These are phyloP conservation scores for Aspergillus sclerotiicarbonarius DNA, from an alignment of 495 filamentous ascomycete genomes.

Conservation along the genomic window DNA sequence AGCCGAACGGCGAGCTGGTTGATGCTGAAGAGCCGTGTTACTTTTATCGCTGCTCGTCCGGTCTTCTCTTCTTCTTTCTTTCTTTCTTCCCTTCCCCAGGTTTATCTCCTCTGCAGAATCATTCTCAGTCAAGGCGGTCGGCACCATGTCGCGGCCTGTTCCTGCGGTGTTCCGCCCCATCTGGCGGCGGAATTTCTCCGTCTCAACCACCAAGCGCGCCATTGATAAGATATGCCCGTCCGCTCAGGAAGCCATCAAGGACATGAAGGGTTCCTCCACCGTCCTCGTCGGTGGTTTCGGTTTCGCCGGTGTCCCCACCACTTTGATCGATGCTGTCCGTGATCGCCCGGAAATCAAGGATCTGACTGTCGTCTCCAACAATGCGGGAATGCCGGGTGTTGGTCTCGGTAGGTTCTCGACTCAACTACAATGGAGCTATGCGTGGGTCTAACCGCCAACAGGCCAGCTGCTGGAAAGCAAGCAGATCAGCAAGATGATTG, in stretches of 20 bases:
- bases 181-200: constrained; percentile 60
- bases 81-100: constrained; percentile 9
- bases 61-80: constrained; percentile 4
- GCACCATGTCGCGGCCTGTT: constrained; percentile 33
- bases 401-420: constrained; percentile 57
- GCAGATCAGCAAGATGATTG: constrained; percentile 86
- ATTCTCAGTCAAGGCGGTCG: constrained; percentile 4
- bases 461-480: constrained; percentile 67
- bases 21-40: constrained; percentile 2
- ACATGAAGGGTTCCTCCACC: constrained; percentile 69
- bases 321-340: constrained; percentile 74
- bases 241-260: constrained; percentile 65
- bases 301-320: constrained; percentile 81
- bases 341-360: constrained; percentile 68
- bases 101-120: constrained; percentile 8
- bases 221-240: constrained; percentile 79
- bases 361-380: constrained; percentile 86
- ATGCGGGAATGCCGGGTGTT: constrained; percentile 74
- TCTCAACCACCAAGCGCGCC: constrained; percentile 56
- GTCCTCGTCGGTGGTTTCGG: constrained; percentile 81
- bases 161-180: constrained; percentile 35
- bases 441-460: constrained; percentile 1
- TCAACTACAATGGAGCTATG: no score
- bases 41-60: not conserved
- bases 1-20: constrained; percentile 16